Conservation (phyloP, 2,329 filamentous ascomycete species). For the Colletotrichum orchidophilum region DNA sequence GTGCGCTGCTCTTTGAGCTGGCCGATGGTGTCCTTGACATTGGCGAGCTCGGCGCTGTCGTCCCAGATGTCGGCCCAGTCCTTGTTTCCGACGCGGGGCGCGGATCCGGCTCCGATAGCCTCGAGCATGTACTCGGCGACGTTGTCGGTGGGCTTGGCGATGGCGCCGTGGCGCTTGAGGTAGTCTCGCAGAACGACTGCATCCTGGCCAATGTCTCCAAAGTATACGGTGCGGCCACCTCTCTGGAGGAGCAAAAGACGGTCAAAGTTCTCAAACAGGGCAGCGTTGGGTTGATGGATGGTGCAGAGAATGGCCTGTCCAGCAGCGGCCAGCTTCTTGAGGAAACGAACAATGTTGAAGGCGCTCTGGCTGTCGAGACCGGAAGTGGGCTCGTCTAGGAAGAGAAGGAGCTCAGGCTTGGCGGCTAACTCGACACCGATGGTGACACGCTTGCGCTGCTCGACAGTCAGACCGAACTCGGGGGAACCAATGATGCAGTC, state of each 20-base stretch:
- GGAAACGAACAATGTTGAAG: constrained; percentile 80
- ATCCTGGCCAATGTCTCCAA: constrained; percentile 83
- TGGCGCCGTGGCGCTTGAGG: constrained; percentile 67
- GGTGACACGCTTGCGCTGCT: constrained; percentile 80
- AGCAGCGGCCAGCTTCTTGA: constrained; percentile 79
- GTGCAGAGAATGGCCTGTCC: constrained; percentile 92
- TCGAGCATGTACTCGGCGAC: constrained; percentile 86
- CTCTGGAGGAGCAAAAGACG: constrained; percentile 80
- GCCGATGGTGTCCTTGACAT: constrained; percentile 72
- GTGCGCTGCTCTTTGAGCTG: constrained; percentile 71
- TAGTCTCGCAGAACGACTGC: constrained; percentile 75
- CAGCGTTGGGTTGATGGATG: constrained; percentile 89
- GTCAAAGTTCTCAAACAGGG: constrained; percentile 89
- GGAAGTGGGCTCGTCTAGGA: constrained; percentile 82
- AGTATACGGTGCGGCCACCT: constrained; percentile 85
- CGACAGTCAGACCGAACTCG: constrained; percentile 76
- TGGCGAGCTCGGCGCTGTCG: constrained; percentile 74
- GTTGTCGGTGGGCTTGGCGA: constrained; percentile 64
- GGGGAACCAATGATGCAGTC: constrained; percentile 67
- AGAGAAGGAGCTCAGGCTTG: constrained; percentile 79
- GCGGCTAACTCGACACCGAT: constrained; percentile 91
- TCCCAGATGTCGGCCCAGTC: constrained; percentile 87
- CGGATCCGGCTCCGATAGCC: constrained; percentile 79
- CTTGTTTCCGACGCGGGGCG: constrained; percentile 74
- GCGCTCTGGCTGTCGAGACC: constrained; percentile 78